Evolutionary conservation across 2,329 filamentous ascomycete species (phyloP).

Genomic region (Chrysoporthe austroafricana): DNA sequence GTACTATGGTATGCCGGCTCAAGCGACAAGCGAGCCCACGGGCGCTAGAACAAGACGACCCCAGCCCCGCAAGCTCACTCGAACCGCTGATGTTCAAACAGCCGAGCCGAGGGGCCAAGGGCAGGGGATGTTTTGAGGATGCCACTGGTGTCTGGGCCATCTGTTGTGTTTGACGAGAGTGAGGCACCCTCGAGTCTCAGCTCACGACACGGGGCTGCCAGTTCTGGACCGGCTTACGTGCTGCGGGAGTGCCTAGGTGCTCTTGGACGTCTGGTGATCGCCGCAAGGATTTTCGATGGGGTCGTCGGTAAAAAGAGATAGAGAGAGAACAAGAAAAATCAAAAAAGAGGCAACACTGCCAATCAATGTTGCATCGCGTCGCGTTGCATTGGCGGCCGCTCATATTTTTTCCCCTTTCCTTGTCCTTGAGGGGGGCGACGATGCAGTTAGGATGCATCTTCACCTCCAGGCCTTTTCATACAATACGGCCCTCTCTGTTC

Average conservation of each 20-base stretch:
- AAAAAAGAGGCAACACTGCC: not conserved
- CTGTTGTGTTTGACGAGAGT: not conserved
- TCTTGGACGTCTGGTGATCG: constrained; percentile 2
- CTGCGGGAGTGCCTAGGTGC: not conserved
- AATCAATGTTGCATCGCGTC: constrained; percentile 2
- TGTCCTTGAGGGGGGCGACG: not conserved
- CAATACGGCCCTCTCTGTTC: not conserved
- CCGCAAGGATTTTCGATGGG: constrained; percentile 1
- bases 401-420: not conserved
- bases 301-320: not conserved
- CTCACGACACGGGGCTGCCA: constrained; percentile 8
- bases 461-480: too few relatives aligned
- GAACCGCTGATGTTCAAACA: not conserved
- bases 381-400: not conserved
- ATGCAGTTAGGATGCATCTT: not conserved
- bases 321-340: not conserved
- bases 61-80: not conserved
- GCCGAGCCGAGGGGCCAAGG: constrained; percentile 2
- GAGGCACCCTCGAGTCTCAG: constrained; percentile 21
- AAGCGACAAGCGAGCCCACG: not conserved
- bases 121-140: constrained; percentile 6
- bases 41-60: constrained; percentile 5
- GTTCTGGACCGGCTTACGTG: not conserved
- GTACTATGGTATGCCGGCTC: not conserved
- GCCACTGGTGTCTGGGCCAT: not conserved